Percentiles rank a stretch among this genome's conserved stretches.
Evolutionary conservation across 495 filamentous ascomycete species (phyloP).

Genomic region (Penicillium goetzii): DNA sequence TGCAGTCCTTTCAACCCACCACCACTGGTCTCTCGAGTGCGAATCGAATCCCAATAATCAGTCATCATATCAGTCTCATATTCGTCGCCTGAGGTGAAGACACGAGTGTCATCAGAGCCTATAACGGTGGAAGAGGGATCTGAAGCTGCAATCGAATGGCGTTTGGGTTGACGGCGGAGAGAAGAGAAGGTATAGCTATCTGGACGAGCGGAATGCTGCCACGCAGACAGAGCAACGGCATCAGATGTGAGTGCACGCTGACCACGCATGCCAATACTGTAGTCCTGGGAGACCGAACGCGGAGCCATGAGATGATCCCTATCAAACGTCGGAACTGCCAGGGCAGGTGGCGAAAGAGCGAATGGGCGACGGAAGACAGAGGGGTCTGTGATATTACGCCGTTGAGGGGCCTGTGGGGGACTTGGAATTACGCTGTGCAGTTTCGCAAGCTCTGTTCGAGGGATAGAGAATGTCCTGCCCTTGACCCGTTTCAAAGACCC

Average conservation of each 20-base stretch:
- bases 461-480: constrained; percentile 42
- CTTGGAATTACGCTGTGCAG: constrained; percentile 29
- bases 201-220: constrained; percentile 28
- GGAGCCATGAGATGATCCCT: constrained; percentile 21
- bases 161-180: constrained; percentile 44
- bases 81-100: constrained; percentile 76
- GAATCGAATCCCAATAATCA: constrained; percentile 91
- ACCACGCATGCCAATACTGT: constrained; percentile 26
- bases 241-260: constrained; percentile 37
- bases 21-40: constrained; percentile 73
- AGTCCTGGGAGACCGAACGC: constrained; percentile 36
- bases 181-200: constrained; percentile 28
- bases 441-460: constrained; percentile 30
- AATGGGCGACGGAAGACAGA: constrained; percentile 42
- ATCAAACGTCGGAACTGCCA: constrained; percentile 19
- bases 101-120: constrained; percentile 82
- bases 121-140: constrained; percentile 81
- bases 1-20: constrained; percentile 60
- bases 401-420: constrained; percentile 30
- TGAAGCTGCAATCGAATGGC: constrained; percentile 56
- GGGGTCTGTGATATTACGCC: constrained; percentile 51
- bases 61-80: constrained; percentile 85
- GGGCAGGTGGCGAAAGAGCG: constrained; percentile 26
- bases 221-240: constrained; percentile 33
- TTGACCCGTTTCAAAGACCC: constrained; percentile 41